These are phyloP conservation scores for Udeniomyces megalosporus DNA, from an alignment of 768 basidiomycete species.

Conservation along the genomic window DNA sequence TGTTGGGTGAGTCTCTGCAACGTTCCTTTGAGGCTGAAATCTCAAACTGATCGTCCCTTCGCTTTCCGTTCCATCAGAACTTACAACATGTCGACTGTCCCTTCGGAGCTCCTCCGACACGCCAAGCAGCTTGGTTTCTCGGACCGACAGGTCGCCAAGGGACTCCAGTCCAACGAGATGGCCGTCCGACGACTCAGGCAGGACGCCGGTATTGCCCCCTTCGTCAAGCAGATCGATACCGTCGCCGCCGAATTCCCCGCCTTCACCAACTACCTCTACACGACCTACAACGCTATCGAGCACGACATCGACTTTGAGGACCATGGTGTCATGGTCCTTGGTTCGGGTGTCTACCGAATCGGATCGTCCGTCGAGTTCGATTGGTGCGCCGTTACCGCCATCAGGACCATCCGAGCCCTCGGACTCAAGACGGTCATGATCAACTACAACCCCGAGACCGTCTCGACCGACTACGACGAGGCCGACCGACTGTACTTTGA, in stretches of 20 bases:
- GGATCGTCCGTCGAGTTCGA: constrained; percentile 99
- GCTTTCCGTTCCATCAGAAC: constrained; percentile 32
- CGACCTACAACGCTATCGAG: constrained; percentile 89
- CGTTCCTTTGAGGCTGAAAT: background rate
- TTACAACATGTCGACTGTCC: constrained; percentile 48
- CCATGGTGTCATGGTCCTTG: constrained; percentile 88
- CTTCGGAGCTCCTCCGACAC: constrained; percentile 47
- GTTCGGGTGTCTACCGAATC: constrained; percentile 96
- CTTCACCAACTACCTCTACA: constrained; percentile 97
- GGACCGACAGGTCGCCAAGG: constrained; percentile 69
- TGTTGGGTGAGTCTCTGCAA: constrained; percentile 44
- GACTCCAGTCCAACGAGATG: constrained; percentile 77
- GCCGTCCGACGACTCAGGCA: constrained; percentile 79
- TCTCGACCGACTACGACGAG: constrained; percentile 97
- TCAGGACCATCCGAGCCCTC: constrained; percentile 85
- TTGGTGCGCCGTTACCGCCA: constrained; percentile 97
- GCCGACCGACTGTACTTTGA: constrained; percentile 97
- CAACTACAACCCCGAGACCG: constrained; percentile 99
- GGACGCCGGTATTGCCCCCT: constrained; percentile 65
- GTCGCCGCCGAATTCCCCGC: constrained; percentile 98
- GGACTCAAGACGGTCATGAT: constrained; percentile 95
- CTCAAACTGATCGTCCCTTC: background rate
- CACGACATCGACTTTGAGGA: constrained; percentile 83
- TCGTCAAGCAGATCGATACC: constrained; percentile 97
- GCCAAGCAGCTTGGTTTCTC: constrained; percentile 95